These are phyloP conservation scores for Phylloporus arenicola DNA, from an alignment of 768 basidiomycete species.

Conservation along the genomic window DNA sequence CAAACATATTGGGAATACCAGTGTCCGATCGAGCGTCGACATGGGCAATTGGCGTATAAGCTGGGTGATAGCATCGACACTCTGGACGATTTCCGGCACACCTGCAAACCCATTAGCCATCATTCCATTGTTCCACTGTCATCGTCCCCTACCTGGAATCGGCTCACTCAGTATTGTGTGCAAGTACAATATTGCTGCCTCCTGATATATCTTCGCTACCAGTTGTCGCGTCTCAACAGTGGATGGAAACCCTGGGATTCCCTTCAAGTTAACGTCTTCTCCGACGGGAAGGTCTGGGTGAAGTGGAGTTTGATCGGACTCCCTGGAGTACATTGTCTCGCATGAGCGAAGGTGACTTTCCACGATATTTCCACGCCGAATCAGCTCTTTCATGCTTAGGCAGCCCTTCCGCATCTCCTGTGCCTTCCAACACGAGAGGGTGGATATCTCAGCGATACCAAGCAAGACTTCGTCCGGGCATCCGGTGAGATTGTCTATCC, in stretches of 20 bases:
- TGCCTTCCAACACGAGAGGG: conserved; percentile 70
- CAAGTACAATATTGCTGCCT: conserved; percentile 61
- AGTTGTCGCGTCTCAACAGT: conserved; percentile 43
- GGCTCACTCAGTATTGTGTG: conserved; percentile 66
- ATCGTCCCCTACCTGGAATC: conserved; percentile 53
- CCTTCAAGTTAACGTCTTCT: conserved; percentile 17
- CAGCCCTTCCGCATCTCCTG: conserved; percentile 57
- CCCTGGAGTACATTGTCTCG: conserved; percentile 27
- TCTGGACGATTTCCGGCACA: conserved; percentile 62
- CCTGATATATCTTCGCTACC: conserved; percentile 56
- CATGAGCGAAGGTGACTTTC: conserved; percentile 56
- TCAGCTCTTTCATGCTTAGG: conserved; percentile 69
- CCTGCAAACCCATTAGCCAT: conserved; percentile 36
- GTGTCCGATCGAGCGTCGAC: conserved; percentile 57
- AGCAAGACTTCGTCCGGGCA: conserved; percentile 77
- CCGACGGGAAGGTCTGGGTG: conserved; percentile 36
- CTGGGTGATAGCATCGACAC: conserved; percentile 51
- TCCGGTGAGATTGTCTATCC: conserved; percentile 66
- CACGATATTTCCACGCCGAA: conserved; percentile 65
- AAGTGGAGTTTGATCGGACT: conserved; percentile 33
- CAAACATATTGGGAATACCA: conserved; percentile 70
- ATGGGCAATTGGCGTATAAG: conserved; percentile 49
- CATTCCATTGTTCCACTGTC: not conserved
- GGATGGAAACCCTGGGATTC: conserved; percentile 28
- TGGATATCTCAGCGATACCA: conserved; percentile 69